These are phyloP conservation scores for Auriscalpium orientale DNA, from an alignment of 768 basidiomycete genomes.

Conservation along the genomic window DNA sequence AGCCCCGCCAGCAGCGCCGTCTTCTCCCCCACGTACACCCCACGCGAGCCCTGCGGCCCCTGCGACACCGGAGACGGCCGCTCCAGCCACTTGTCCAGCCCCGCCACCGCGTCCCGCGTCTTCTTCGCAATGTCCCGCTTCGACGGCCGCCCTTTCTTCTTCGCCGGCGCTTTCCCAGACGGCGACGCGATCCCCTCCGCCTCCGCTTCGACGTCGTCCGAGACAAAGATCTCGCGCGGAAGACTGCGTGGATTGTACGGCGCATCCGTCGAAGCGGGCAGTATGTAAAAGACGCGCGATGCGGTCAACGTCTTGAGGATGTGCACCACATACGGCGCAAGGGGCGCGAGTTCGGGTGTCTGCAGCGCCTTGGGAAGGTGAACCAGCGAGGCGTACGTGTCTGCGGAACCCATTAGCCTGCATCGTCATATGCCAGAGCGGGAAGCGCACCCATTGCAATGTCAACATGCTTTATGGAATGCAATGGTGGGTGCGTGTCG, in stretches of 20 bases:
- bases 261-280: conserved; percentile 43
- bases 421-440: not conserved
- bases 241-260: conserved; percentile 56
- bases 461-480: conserved; percentile 44
- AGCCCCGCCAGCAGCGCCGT: conserved; percentile 31
- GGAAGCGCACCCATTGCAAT: conserved; percentile 48
- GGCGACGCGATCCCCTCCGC: not conserved
- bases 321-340: conserved; percentile 45
- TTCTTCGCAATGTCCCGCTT: conserved; percentile 11
- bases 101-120: conserved; percentile 26
- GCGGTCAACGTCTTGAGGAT: conserved; percentile 42
- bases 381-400: conserved; percentile 45
- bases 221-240: conserved; percentile 59
- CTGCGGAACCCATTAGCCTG: conserved; percentile 29
- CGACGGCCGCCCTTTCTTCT: conserved; percentile 16
- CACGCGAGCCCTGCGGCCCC: conserved; percentile 25
- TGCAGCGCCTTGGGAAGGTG: conserved; percentile 40
- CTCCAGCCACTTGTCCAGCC: conserved; percentile 61
- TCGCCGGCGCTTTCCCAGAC: not conserved
- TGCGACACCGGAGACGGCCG: conserved; percentile 21
- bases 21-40: conserved; percentile 39
- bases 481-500: conserved; percentile 41
- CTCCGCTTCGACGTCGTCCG: conserved; percentile 22
- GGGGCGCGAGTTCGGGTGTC: conserved; percentile 30
- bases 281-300: conserved; percentile 48